These are phyloP conservation scores for Polychaeton citri DNA, from an alignment of 2,329 filamentous ascomycete species.

Conservation along the genomic window DNA sequence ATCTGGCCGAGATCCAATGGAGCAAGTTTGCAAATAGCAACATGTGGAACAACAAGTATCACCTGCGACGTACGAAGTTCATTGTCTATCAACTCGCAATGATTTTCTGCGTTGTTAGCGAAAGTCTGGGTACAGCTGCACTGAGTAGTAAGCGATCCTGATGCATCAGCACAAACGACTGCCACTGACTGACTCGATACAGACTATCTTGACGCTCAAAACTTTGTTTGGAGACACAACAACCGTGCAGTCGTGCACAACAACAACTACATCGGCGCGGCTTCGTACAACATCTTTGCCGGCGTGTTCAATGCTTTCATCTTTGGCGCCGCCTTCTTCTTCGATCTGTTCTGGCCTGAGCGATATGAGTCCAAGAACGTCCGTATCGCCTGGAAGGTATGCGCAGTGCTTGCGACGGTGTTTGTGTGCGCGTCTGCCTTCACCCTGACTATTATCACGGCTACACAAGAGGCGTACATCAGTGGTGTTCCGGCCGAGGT, in stretches of 20 bases:
- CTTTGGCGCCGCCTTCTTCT: conserved; percentile 48
- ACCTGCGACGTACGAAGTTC: conserved; percentile 45
- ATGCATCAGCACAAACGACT: background rate
- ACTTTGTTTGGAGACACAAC: conserved; percentile 29
- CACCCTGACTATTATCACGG: conserved; percentile 38
- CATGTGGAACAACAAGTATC: conserved; percentile 44
- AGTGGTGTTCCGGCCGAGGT: conserved; percentile 23
- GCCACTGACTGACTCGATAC: conserved; percentile 1
- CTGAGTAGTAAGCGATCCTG: conserved; percentile 39
- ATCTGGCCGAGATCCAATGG: conserved; percentile 45
- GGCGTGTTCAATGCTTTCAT: conserved; percentile 44
- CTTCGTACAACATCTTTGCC: conserved; percentile 45
- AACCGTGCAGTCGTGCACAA: conserved; percentile 35
- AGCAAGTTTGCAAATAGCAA: conserved; percentile 43
- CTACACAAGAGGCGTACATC: conserved; percentile 32
- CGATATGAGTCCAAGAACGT: conserved; percentile 36
- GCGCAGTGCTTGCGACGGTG: conserved; percentile 34
- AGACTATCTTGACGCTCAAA: conserved; percentile 44
- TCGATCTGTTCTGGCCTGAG: conserved; percentile 49
- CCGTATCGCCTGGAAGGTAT: conserved; percentile 41
- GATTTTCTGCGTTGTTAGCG: conserved; percentile 44
- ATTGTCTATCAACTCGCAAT: conserved; percentile 47
- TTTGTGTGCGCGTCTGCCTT: conserved; percentile 36
- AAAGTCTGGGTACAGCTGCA: conserved; percentile 43
- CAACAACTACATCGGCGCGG: conserved; percentile 42